Evolutionary conservation across 768 basidiomycete species (phyloP), one percentile per base, ranked within the genome.

Genomic region (Hypholoma fasciculare): DNA sequence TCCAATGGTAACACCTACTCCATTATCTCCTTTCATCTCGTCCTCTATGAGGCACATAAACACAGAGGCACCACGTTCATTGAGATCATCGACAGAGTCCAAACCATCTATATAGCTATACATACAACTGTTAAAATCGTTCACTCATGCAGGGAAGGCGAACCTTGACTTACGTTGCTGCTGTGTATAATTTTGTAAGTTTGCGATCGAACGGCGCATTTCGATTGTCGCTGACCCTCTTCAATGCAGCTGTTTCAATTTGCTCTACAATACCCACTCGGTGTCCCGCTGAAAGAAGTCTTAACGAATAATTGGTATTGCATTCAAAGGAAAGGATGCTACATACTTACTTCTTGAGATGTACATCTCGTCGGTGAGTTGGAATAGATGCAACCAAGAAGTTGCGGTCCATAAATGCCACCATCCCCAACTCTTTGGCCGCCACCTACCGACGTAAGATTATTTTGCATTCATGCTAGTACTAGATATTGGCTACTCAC

Each of bases 251-350:
- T 0, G 94, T 95, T 72, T 96, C 94, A 0, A 80, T 82, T 67
- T 96, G 94, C 20, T 85, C 78, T 1, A 94, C 87, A 27, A 96
- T 82, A 2, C 94, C 94, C 38, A 94, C 92, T 71, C 90, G 88
- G 68, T 92, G 78, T 0, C 93, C 94, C 57, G 83, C 82, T 4
- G 90, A 85, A 27, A 96, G 76, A 14, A 96, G 77, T 60, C 93
- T 74, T 23, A 20, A 26, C 56, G 36, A 27, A 23, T 23, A 36
- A n/a, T 17, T 6, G 27, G 50, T 16, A 40, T 38, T 26, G 8
- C 54, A 43, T 30, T 37, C 47, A 56, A 39, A 30, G 60, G 53
- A 42, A 3, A 47, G 4, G 39, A 55, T 17, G 37, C 42, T 12
- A 39, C 11, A 34, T 23, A 66, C 78, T 57, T 60, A 90, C 91